Evolutionary conservation across 345 rosid genomes (phyloP).

Genomic region (Triadica sebifera): DNA sequence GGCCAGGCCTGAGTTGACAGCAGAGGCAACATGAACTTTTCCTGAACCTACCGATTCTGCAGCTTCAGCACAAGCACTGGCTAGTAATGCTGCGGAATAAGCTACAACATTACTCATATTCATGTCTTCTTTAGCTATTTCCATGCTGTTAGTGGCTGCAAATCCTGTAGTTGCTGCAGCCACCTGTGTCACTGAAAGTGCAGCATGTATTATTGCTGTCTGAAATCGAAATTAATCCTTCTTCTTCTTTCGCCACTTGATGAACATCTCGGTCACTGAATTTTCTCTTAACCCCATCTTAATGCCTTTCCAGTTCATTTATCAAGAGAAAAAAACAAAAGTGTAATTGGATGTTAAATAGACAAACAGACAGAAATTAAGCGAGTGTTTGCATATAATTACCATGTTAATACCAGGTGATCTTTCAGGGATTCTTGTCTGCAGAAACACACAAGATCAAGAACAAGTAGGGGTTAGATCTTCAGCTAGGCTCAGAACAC

Average conservation of each 20-base stretch:
- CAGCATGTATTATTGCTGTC: conserved; percentile 12
- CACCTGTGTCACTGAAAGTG: conserved; percentile 9
- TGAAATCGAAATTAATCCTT: conserved; percentile 1
- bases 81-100: conserved; percentile 9
- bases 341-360: not conserved
- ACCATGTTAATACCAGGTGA: not conserved
- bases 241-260: conserved; percentile 1
- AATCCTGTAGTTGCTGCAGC: conserved; percentile 13
- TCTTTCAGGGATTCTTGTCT: not conserved
- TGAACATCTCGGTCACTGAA: not conserved
- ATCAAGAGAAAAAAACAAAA: not conserved
- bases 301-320: conserved; percentile 3
- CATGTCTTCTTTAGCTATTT: not conserved
- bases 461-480: not conserved
- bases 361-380: not conserved
- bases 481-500: not conserved
- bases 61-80: conserved; percentile 15
- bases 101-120: conserved; percentile 1
- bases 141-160: conserved; percentile 4
- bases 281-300: conserved; percentile 3
- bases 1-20: conserved; percentile 12
- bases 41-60: conserved; percentile 4
- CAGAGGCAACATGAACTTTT: conserved; percentile 3
- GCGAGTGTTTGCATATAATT: not conserved
- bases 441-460: not conserved